Percentiles rank a stretch among this genome's conserved stretches.
Conservation (phyloP, 169 alveolate species). For the Eimeria necatrix region DNA sequence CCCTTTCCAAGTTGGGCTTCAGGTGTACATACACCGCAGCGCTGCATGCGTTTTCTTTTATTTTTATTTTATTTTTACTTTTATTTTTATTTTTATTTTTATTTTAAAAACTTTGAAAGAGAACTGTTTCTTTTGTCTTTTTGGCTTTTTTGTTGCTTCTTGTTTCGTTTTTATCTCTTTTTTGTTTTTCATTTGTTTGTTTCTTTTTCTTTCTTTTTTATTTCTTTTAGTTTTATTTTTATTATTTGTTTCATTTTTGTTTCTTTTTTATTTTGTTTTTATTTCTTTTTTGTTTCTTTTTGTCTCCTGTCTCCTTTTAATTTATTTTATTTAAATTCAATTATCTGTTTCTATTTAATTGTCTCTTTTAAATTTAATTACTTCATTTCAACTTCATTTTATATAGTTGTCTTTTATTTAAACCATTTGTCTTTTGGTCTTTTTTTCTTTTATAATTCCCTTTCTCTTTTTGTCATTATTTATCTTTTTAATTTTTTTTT, state of each 20-base stretch:
- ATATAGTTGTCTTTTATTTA: no score
- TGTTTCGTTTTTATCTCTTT: neutral
- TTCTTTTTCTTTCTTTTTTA: neutral
- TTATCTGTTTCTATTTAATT: no score
- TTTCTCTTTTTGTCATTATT: neutral
- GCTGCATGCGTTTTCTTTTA: neutral
- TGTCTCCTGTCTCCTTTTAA: neutral
- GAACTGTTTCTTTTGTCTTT: neutral
- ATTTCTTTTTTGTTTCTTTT: neutral
- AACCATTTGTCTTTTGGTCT: no score
- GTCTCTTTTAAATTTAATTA: neutral
- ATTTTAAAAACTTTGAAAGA: neutral
- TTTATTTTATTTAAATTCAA: no score
- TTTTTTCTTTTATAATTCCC: neutral
- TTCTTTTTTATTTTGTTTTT: no score
- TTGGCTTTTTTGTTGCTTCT: neutral
- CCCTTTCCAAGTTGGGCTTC: conserved; percentile 88
- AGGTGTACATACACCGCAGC: conserved; percentile 80
- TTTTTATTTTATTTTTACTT: neutral
- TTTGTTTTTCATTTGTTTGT: neutral
- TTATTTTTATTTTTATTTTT: neutral
- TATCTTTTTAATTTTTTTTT: no score
- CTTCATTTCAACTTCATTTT: neutral
- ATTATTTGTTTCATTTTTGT: no score
- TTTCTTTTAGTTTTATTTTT: no score